phyloP scores from a whole-genome alignment of 495 filamentous ascomycete species.

The Chaetomium fimeti region DNA sequence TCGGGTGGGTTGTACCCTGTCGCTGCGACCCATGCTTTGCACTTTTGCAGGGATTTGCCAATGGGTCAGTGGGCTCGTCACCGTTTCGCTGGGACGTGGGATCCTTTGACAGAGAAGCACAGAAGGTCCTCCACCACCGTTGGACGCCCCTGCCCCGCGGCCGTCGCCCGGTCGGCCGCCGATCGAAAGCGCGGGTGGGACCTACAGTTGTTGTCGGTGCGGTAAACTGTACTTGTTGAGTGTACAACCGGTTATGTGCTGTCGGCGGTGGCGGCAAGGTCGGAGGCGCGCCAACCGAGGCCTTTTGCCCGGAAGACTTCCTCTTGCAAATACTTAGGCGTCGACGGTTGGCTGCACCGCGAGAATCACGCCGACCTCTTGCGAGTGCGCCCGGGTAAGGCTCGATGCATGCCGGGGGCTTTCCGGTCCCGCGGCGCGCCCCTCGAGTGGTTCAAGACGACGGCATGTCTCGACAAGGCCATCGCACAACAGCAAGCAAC shows the following conservation, averaged over 20 bases:
- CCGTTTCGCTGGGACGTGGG: conserved; percentile 30
- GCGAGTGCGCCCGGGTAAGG: conserved; percentile 14
- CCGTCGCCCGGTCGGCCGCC: neutral
- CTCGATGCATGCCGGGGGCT: conserved; percentile 22
- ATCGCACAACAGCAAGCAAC: conserved; percentile 30
- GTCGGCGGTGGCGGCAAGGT: neutral
- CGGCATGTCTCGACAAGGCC: conserved; percentile 8
- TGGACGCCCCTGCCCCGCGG: neutral
- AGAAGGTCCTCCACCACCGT: conserved; percentile 10
- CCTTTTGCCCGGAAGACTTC: neutral
- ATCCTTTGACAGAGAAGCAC: conserved; percentile 11
- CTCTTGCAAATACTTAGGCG: neutral
- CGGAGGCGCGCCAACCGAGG: conserved; percentile 13
- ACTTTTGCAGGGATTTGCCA: conserved; percentile 27
- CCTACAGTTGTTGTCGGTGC: neutral
- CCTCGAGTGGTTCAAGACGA: conserved; percentile 12
- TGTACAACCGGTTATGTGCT: neutral
- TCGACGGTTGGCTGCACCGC: conserved; percentile 19
- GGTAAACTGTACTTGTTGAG: neutral
- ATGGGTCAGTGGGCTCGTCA: conserved; percentile 25
- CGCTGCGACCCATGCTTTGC: conserved; percentile 25
- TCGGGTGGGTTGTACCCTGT: neutral
- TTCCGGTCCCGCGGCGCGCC: neutral
- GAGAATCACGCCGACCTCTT: conserved; percentile 8
- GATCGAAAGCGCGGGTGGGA: conserved; percentile 1